Percentiles rank a stretch among this genome's conserved stretches.
These are phyloP conservation scores for Prorocentrum cordatum DNA, from an alignment of 169 alveolate species.

Conservation along the genomic window DNA sequence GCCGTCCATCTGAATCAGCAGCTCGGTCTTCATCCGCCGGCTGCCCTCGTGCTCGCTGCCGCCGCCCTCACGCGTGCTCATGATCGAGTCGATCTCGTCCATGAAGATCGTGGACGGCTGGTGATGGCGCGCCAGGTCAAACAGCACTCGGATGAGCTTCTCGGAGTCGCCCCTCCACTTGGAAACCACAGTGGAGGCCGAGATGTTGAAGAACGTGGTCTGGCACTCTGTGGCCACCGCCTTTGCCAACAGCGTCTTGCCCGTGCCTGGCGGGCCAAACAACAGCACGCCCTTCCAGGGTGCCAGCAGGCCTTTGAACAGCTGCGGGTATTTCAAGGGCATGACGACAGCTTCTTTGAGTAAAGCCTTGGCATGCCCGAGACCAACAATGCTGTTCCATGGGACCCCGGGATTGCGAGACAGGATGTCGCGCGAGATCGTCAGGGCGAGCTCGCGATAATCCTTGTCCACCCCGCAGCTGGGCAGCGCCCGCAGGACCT, in stretches of 20 bases:
- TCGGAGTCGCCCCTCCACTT: conserved; percentile 92
- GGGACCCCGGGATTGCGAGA: conserved; percentile 62
- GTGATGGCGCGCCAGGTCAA: conserved; percentile 85
- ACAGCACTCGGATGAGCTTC: conserved; percentile 83
- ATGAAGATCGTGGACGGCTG: conserved; percentile 86
- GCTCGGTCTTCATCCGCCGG: conserved; percentile 85
- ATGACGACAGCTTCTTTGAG: conserved; percentile 85
- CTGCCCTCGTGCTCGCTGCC: conserved; percentile 83
- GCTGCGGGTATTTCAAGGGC: conserved; percentile 84
- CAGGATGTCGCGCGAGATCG: neutral
- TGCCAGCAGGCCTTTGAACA: conserved; percentile 82
- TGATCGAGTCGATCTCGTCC: conserved; percentile 86
- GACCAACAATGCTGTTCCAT: conserved; percentile 82
- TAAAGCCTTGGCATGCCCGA: conserved; percentile 80
- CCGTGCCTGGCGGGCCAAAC: conserved; percentile 95
- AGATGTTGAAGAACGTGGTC: conserved; percentile 85
- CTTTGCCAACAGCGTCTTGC: conserved; percentile 89
- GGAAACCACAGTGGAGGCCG: conserved; percentile 84
- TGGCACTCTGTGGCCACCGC: conserved; percentile 90
- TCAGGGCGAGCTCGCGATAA: neutral
- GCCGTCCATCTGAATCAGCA: conserved; percentile 86
- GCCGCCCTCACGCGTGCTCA: conserved; percentile 78
- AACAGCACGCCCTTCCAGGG: conserved; percentile 89
- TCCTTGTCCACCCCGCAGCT: neutral
- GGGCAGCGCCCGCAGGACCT: neutral